A percentile compares a stretch with the other conserved stretches of the same genome.
Conservation (phyloP, 352 stramenopile species). For the Aphanomyces euteiches region DNA sequence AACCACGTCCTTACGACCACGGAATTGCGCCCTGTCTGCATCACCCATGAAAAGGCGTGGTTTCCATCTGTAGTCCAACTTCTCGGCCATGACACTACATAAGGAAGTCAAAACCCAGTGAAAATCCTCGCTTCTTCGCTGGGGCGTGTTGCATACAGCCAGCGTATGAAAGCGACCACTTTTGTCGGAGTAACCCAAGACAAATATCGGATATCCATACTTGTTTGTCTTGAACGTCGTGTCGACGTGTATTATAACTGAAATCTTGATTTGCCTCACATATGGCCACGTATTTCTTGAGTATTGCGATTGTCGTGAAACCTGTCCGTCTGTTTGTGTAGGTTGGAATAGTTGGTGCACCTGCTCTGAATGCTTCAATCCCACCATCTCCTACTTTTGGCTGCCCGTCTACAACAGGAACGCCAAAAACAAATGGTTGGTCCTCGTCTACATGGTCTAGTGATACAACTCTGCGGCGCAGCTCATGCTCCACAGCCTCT, state of each 20-base stretch:
- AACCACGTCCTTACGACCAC: neutral
- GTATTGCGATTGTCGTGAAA: neutral
- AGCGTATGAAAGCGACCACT: neutral
- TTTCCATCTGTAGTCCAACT: neutral
- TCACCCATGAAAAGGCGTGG: neutral
- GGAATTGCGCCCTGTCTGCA: neutral
- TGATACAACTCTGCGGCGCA: neutral
- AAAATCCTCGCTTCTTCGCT: neutral
- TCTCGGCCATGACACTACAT: no score
- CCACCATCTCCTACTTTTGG: neutral
- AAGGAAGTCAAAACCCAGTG: neutral
- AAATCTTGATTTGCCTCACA: neutral
- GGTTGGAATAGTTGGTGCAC: neutral
- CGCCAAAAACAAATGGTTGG: constrained; percentile 2
- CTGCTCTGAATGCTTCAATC: neutral
- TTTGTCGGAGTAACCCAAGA: neutral
- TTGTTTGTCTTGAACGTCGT: neutral
- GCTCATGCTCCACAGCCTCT: neutral
- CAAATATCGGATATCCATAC: neutral
- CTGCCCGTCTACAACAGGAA: neutral
- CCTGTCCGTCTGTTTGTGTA: neutral
- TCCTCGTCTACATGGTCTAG: neutral
- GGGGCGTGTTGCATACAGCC: neutral
- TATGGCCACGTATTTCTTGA: neutral
- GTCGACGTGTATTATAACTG: neutral